A percentile compares a stretch with the other conserved stretches of the same genome.
Evolutionary conservation across 306 rosid genomes (phyloP).

Genomic region (Oxytropis ochrocephala): DNA sequence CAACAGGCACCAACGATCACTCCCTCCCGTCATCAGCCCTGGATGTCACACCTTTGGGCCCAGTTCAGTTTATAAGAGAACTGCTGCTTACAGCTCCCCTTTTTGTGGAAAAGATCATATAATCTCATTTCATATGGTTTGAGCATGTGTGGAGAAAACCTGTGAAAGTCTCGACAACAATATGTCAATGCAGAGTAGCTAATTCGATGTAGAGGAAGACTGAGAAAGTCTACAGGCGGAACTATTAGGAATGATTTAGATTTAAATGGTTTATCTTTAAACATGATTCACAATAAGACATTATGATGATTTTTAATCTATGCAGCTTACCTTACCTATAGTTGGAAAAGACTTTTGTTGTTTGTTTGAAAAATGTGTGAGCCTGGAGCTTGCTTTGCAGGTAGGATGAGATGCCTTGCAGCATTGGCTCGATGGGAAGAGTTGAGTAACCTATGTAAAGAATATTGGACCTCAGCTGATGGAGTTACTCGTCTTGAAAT

Average conservation of each 20-base stretch:
- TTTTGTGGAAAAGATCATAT: too few relatives aligned
- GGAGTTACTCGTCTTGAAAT: conserved; percentile 93
- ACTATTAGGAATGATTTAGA: background rate
- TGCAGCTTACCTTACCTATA: background rate
- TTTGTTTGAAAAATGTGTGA: conserved; percentile 10
- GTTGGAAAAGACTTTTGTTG: background rate
- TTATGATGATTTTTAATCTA: background rate
- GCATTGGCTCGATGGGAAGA: conserved; percentile 99
- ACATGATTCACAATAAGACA: background rate
- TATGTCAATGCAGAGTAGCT: background rate
- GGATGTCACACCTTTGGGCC: too few relatives aligned
- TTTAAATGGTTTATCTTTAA: background rate
- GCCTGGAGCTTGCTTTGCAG: conserved; percentile 42
- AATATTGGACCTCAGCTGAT: conserved; percentile 97
- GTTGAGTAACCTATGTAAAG: conserved; percentile 78
- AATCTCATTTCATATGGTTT: too few relatives aligned
- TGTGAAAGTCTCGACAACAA: too few relatives aligned
- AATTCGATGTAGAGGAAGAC: background rate
- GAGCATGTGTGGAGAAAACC: too few relatives aligned
- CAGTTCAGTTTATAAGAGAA: too few relatives aligned
- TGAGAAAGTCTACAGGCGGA: background rate
- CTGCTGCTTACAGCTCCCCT: too few relatives aligned
- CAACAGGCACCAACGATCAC: too few relatives aligned
- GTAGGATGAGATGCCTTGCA: conserved; percentile 97
- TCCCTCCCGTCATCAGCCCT: too few relatives aligned